These are phyloP conservation scores for Fusarium palustre DNA, from an alignment of 2,329 filamentous ascomycete species.

Conservation along the genomic window DNA sequence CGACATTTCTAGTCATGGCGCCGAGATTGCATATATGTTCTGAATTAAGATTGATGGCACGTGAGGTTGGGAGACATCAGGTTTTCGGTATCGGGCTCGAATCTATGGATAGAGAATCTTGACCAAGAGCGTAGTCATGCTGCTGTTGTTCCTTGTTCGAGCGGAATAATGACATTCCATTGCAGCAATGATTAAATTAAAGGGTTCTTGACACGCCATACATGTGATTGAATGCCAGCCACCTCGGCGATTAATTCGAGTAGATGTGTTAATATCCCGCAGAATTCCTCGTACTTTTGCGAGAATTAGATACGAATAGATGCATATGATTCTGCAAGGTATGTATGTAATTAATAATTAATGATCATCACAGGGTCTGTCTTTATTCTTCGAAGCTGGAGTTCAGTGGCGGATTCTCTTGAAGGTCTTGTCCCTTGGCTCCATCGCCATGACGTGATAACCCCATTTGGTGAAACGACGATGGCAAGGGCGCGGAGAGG, in stretches of 20 bases:
- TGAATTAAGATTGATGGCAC: conserved; percentile 18
- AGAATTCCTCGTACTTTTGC: background rate
- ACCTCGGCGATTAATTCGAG: background rate
- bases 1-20: conserved; percentile 28
- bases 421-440: conserved; percentile 22
- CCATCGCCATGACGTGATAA: conserved; percentile 36
- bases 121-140: conserved; percentile 6
- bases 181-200: conserved; percentile 22
- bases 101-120: conserved; percentile 2
- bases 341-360: conserved; percentile 1
- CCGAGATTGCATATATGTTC: conserved; percentile 35
- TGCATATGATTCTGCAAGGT: background rate
- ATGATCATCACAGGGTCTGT: background rate
- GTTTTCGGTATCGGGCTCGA: background rate
- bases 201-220: conserved; percentile 18
- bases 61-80: conserved; percentile 12
- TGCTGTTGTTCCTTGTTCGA: background rate
- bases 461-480: conserved; percentile 22
- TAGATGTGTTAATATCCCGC: background rate
- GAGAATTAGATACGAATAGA: background rate
- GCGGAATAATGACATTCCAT: conserved; percentile 31
- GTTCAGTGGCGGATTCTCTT: background rate
- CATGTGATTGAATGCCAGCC: conserved; percentile 17
- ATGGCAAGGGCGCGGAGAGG: background rate
- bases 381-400: background rate